Conservation (phyloP, 225 moss, liverwort and hornwort genomes). For the Lunularia cruciata region DNA sequence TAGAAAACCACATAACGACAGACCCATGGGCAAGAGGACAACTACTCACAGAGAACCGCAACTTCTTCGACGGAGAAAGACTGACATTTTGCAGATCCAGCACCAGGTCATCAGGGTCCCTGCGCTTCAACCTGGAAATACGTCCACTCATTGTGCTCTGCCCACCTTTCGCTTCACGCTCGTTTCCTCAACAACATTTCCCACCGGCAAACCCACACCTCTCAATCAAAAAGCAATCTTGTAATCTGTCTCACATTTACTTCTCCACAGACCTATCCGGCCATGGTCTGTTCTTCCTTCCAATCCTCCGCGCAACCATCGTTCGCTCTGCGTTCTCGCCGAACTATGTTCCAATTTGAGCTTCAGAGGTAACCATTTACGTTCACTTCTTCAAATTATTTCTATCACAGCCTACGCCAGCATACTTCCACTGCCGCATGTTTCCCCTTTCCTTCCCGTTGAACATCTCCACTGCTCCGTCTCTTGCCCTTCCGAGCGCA, state of each 20-base stretch:
- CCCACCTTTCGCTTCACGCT: constrained; percentile 4
- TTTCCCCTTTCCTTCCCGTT: not conserved
- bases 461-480: not conserved
- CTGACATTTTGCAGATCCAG: constrained; percentile 60
- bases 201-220: constrained; percentile 3
- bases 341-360: not conserved
- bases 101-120: constrained; percentile 52
- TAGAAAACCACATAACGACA: not conserved
- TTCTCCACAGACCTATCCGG: constrained; percentile 18
- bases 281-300: constrained; percentile 20
- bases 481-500: not conserved
- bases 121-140: constrained; percentile 48
- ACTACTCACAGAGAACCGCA: constrained; percentile 37
- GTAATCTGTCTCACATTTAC: not conserved
- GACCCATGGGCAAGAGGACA: not conserved
- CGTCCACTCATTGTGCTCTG: constrained; percentile 45
- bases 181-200: not conserved
- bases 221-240: not conserved
- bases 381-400: no score
- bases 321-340: not conserved
- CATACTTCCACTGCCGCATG: no score
- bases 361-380: not conserved
- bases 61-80: constrained; percentile 51
- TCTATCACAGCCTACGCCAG: no score
- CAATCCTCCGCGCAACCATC: not conserved